Conservation (phyloP, 2,329 filamentous ascomycete genomes). For the Pseudogymnoascus sp. region DNA sequence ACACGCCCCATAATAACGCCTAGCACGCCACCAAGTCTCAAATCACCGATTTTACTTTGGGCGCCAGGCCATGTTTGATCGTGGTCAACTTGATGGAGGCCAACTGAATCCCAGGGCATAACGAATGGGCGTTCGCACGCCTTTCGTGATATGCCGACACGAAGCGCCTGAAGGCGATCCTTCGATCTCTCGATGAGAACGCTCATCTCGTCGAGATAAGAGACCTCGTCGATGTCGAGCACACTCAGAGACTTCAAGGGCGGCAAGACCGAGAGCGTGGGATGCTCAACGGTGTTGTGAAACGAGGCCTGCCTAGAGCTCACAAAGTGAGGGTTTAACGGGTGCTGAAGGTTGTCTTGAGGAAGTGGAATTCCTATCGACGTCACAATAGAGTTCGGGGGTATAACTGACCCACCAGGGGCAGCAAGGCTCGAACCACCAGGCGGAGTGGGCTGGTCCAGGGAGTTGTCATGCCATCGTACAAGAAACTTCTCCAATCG, state of each 20-base stretch:
- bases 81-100: conserved; percentile 56
- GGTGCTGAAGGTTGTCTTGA: conserved; percentile 17
- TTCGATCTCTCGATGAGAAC: conserved; percentile 65
- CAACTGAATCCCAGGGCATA: conserved; percentile 52
- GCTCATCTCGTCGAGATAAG: conserved; percentile 76
- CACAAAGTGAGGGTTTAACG: conserved; percentile 22
- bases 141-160: conserved; percentile 59
- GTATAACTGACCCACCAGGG: not conserved
- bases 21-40: conserved; percentile 58
- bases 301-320: conserved; percentile 34
- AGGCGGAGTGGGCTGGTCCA: conserved; percentile 19
- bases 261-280: conserved; percentile 70
- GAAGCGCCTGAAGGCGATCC: conserved; percentile 57
- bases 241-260: conserved; percentile 67
- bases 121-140: conserved; percentile 43
- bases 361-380: conserved; percentile 33
- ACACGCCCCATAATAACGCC: conserved; percentile 60
- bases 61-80: conserved; percentile 46
- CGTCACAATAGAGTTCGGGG: conserved; percentile 27
- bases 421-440: not conserved
- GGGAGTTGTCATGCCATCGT: conserved; percentile 68
- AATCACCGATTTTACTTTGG: conserved; percentile 47
- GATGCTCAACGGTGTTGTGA: conserved; percentile 60
- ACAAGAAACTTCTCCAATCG: conserved; percentile 70
- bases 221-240: conserved; percentile 73